Evolutionary conservation across 1,284 basidiomycete genomes (phyloP).

Genomic region (Cutaneotrichosporon dermatis): DNA sequence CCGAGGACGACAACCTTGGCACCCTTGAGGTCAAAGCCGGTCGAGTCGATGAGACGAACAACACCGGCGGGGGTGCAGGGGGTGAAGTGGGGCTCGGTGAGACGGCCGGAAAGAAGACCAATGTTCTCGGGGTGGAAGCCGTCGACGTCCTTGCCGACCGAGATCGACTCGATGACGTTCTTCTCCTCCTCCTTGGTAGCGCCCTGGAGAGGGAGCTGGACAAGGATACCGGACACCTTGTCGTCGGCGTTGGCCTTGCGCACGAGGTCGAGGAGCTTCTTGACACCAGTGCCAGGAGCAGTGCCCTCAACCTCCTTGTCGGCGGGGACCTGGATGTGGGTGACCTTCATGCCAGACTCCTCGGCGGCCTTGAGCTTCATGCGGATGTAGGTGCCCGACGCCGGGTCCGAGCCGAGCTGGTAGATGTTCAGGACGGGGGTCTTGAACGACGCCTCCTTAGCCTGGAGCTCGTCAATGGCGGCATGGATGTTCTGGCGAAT

Average conservation of each 20-base stretch:
- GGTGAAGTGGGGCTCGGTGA: constrained; percentile 81
- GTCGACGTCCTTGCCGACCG: constrained; percentile 93
- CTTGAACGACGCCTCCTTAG: constrained; percentile 73
- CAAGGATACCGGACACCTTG: constrained; percentile 80
- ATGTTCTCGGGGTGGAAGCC: constrained; percentile 99
- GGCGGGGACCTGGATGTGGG: constrained; percentile 71
- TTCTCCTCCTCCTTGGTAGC: constrained; percentile 81
- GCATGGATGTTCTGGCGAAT: constrained; percentile 69
- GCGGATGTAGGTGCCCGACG: constrained; percentile 88
- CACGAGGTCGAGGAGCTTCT: constrained; percentile 73
- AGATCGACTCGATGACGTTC: constrained; percentile 87
- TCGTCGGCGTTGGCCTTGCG: constrained; percentile 80
- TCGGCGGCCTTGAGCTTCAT: constrained; percentile 97
- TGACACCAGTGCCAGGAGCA: constrained; percentile 51
- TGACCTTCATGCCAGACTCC: constrained; percentile 86
- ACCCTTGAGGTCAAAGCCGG: constrained; percentile 68
- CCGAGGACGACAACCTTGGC: constrained; percentile 88
- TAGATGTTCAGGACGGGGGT: constrained; percentile 82
- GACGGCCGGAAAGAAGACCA: constrained; percentile 86
- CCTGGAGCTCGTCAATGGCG: constrained; percentile 58
- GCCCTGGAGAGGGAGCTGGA: constrained; percentile 92
- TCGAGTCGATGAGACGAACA: constrained; percentile 81
- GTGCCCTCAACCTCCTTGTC: constrained; percentile 54
- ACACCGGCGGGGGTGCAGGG: constrained; percentile 96
- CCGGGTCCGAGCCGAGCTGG: constrained; percentile 86